phyloP scores from a whole-genome alignment of 805 yeast genomes.

The Ogataea nonfermentans region DNA sequence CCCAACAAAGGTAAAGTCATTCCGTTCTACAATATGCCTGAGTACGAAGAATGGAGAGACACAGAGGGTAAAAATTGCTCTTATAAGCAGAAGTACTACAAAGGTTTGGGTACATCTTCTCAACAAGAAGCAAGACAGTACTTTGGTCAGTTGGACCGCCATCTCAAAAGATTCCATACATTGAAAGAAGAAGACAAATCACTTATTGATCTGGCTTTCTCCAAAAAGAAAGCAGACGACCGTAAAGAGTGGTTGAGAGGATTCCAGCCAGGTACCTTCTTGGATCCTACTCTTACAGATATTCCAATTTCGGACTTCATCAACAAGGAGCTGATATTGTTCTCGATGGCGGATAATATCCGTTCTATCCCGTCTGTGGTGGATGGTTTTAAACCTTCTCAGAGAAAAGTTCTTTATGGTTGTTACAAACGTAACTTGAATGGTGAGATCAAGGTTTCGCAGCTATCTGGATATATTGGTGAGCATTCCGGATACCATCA shows the following conservation, averaged over 20 bases:
- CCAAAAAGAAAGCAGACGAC: constrained; percentile 93
- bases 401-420: constrained; percentile 87
- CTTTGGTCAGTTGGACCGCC: constrained; percentile 79
- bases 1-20: constrained; percentile 50
- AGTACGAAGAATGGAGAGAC: constrained; percentile 91
- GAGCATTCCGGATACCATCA: constrained; percentile 93
- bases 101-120: constrained; percentile 96
- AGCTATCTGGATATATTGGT: constrained; percentile 83
- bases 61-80: constrained; percentile 69
- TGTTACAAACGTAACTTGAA: constrained; percentile 78
- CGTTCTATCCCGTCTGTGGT: constrained; percentile 92
- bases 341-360: constrained; percentile 94
- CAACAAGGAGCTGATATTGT: constrained; percentile 89
- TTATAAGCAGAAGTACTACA: constrained; percentile 94
- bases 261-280: constrained; percentile 87
- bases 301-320: constrained; percentile 94
- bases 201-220: constrained; percentile 86
- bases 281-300: constrained; percentile 70
- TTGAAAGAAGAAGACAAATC: constrained; percentile 75
- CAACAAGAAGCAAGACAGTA: constrained; percentile 83
- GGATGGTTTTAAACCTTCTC: constrained; percentile 97
- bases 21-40: constrained; percentile 92
- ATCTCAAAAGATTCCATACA: constrained; percentile 80
- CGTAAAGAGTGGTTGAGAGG: constrained; percentile 95
- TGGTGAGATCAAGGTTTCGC: constrained; percentile 84